These are phyloP conservation scores for Diaporthe vexans DNA, from an alignment of 2,329 filamentous ascomycete genomes.

Conservation along the genomic window DNA sequence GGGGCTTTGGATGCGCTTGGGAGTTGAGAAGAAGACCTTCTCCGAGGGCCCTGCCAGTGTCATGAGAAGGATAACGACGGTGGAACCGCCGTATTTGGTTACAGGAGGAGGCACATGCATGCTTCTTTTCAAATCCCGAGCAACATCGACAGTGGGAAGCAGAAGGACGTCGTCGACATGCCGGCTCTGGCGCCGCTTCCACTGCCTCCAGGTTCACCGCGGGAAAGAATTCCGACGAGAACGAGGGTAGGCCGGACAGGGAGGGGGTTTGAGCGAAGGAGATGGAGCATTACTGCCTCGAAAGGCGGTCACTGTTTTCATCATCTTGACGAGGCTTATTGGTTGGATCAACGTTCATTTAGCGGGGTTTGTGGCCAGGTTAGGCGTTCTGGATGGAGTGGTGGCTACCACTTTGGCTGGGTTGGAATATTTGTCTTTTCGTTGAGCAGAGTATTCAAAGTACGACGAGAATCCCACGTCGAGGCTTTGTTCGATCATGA, in stretches of 20 bases:
- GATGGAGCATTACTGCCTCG: neutral
- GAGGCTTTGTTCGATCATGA: slow-evolving; percentile 23
- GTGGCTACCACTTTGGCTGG: neutral
- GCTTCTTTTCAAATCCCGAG: neutral
- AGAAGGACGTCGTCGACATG: neutral
- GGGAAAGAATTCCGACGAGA: neutral
- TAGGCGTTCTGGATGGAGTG: slow-evolving; percentile 24
- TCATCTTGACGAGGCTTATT: neutral
- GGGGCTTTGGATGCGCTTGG: slow-evolving; percentile 32
- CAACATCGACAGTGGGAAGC: neutral
- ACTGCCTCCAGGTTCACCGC: no score
- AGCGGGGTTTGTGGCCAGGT: neutral
- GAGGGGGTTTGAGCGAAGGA: neutral
- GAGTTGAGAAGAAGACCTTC: neutral
- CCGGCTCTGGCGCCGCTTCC: neutral
- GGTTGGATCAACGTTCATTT: neutral
- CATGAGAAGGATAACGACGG: neutral
- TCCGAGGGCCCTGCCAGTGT: fast-evolving
- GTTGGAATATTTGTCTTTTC: neutral
- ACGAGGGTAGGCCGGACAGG: neutral
- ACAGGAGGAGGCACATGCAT: no score
- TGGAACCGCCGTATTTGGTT: neutral
- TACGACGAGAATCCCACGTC: neutral
- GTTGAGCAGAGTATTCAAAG: neutral
- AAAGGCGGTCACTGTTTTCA: neutral